Evolutionary conservation across 139 green algal species (phyloP).

Genomic region (Haematococcus sp.): DNA sequence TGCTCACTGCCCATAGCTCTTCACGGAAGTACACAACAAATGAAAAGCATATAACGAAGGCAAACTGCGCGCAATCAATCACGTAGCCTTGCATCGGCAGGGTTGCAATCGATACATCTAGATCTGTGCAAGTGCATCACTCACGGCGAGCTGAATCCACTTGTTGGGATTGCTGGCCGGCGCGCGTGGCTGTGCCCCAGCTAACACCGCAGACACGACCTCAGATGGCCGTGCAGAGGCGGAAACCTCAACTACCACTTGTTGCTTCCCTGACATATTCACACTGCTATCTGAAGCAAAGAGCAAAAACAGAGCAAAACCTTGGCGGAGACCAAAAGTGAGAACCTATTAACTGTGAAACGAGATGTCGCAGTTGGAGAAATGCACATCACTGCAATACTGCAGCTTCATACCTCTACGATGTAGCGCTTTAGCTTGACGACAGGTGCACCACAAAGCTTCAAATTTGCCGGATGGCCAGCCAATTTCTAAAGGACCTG

Average conservation of each 20-base stretch:
- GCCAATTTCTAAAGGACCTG: too few relatives aligned
- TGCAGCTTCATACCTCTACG: too few relatives aligned
- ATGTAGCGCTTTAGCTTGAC: background rate
- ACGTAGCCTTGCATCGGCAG: background rate
- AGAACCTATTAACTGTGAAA: too few relatives aligned
- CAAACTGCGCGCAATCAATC: slow-evolving; percentile 3
- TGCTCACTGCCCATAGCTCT: slow-evolving; percentile 6
- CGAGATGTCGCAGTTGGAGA: too few relatives aligned
- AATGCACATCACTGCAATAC: too few relatives aligned
- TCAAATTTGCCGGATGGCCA: too few relatives aligned
- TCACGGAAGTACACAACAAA: slow-evolving; percentile 9
- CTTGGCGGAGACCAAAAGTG: too few relatives aligned
- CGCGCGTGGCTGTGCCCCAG: background rate
- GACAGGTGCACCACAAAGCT: background rate
- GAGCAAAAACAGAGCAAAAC: too few relatives aligned
- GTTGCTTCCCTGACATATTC: background rate
- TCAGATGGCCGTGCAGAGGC: slow-evolving; percentile 5
- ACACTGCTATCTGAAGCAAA: too few relatives aligned
- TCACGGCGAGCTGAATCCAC: background rate
- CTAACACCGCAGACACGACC: slow-evolving; percentile 6
- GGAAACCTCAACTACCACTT: background rate
- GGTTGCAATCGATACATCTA: background rate
- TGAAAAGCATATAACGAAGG: background rate
- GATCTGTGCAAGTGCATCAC: background rate
- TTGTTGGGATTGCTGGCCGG: background rate